Evolutionary conservation across 1,139 yeast species (phyloP).

Genomic region (Suzukiozyma palmioleophila): DNA sequence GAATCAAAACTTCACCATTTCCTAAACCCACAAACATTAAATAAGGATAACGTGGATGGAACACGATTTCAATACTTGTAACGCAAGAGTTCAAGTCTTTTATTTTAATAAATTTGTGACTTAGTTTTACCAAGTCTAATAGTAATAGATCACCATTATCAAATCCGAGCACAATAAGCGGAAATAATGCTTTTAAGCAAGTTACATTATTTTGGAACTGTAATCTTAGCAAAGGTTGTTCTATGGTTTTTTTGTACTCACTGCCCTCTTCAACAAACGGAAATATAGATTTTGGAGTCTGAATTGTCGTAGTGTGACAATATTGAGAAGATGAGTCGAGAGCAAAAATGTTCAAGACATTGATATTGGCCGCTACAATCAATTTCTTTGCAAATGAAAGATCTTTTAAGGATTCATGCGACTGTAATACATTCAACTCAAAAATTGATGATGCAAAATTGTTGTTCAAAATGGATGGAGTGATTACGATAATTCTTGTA

Average conservation of each 20-base stretch:
- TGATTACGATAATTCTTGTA: slow-evolving; percentile 20
- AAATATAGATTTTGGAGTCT: slow-evolving; percentile 20
- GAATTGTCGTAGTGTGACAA: slow-evolving; percentile 17
- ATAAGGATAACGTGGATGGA: slow-evolving; percentile 27
- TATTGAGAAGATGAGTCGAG: slow-evolving; percentile 23
- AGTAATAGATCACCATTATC: slow-evolving; percentile 32
- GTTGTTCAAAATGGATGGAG: slow-evolving; percentile 10
- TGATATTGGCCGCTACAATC: slow-evolving; percentile 32
- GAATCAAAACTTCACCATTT: slow-evolving; percentile 37
- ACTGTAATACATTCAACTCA: slow-evolving; percentile 2
- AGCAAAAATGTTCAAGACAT: slow-evolving; percentile 34
- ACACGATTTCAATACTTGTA: slow-evolving; percentile 30
- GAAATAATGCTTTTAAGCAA: slow-evolving; percentile 24
- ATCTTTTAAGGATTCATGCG: not conserved
- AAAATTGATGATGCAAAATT: not conserved
- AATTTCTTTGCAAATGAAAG: slow-evolving; percentile 15
- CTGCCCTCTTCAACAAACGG: slow-evolving; percentile 15
- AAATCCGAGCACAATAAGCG: slow-evolving; percentile 32
- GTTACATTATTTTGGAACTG: slow-evolving; percentile 28
- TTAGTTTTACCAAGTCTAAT: slow-evolving; percentile 25
- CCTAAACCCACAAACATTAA: slow-evolving; percentile 37
- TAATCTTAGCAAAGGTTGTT: slow-evolving; percentile 32
- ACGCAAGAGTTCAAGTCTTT: slow-evolving; percentile 25
- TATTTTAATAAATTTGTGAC: slow-evolving; percentile 12
- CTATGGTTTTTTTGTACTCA: slow-evolving; percentile 21